phyloP scores from a whole-genome alignment of 345 rosid species.

The Ailanthus altissimus region DNA sequence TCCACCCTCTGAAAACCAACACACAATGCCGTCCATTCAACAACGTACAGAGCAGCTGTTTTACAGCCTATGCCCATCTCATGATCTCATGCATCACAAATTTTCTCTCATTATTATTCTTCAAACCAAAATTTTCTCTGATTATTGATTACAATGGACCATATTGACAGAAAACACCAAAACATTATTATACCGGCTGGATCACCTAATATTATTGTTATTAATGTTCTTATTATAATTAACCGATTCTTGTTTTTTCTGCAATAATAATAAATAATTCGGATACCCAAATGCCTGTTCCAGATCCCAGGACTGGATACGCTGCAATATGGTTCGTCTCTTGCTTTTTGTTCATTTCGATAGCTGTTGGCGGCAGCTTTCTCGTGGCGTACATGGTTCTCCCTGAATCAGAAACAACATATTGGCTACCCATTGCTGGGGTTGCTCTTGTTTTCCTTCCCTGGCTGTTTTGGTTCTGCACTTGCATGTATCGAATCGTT shows the following conservation, averaged over 20 bases:
- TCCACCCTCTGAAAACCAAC: slow-evolving; percentile 20
- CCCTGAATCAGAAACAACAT: slow-evolving; percentile 43
- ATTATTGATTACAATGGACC: slow-evolving; percentile 25
- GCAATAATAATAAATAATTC: background rate
- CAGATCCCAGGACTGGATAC: slow-evolving; percentile 63
- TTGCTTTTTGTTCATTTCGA: slow-evolving; percentile 42
- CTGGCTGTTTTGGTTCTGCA: slow-evolving; percentile 76
- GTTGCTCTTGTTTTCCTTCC: slow-evolving; percentile 69
- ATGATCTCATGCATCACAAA: slow-evolving; percentile 14
- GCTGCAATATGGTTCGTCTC: slow-evolving; percentile 59
- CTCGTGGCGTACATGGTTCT: slow-evolving; percentile 52
- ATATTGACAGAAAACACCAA: slow-evolving; percentile 20
- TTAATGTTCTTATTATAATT: background rate
- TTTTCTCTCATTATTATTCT: background rate
- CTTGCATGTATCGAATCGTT: slow-evolving; percentile 54
- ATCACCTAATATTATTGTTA: background rate
- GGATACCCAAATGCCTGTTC: slow-evolving; percentile 57
- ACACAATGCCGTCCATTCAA: slow-evolving; percentile 5
- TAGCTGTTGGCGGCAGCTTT: slow-evolving; percentile 60
- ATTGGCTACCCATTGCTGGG: slow-evolving; percentile 64
- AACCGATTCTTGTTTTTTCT: background rate
- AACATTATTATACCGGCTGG: background rate
- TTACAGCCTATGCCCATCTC: background rate
- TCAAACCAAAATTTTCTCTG: background rate
- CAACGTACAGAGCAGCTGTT: background rate